Conservation (phyloP, 202 grass and related monocot species). For the Musa balbisiana region DNA sequence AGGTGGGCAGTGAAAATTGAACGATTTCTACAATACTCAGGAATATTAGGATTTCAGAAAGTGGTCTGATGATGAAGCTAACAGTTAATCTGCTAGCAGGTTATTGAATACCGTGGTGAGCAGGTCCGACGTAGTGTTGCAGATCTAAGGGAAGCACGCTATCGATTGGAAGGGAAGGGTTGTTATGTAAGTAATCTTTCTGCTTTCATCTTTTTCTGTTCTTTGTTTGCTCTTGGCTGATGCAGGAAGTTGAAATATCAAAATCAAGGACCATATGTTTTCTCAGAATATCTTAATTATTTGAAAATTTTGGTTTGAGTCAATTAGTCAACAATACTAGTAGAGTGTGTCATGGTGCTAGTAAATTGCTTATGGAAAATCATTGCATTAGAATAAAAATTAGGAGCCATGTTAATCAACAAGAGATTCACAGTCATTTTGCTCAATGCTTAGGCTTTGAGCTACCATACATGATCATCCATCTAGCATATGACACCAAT, state of each 20-base stretch:
- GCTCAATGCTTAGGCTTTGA: not conserved
- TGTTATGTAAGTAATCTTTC: conserved; percentile 72
- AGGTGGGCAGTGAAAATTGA: not conserved
- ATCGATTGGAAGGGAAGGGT: conserved; percentile 82
- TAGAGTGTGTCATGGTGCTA: not conserved
- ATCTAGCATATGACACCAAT: too few species aligned
- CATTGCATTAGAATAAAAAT: not conserved
- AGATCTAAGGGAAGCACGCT: conserved; percentile 74
- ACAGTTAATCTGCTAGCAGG: conserved; percentile 40
- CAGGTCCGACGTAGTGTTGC: conserved; percentile 88
- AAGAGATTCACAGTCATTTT: not conserved
- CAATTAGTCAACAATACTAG: not conserved
- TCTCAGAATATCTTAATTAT: not conserved
- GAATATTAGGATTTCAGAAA: too few species aligned
- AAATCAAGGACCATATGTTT: not conserved
- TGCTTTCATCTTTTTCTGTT: conserved; percentile 12
- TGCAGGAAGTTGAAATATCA: conserved; percentile 1
- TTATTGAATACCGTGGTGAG: conserved; percentile 89
- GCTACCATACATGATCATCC: not conserved
- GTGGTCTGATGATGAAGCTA: not conserved
- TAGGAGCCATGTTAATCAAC: not conserved
- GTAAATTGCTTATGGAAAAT: not conserved
- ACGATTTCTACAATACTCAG: not conserved
- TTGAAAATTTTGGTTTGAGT: not conserved
- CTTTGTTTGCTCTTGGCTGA: conserved; percentile 18